These are phyloP conservation scores for Sanghuangporus baumii DNA, from an alignment of 1,284 basidiomycete genomes.

Conservation along the genomic window DNA sequence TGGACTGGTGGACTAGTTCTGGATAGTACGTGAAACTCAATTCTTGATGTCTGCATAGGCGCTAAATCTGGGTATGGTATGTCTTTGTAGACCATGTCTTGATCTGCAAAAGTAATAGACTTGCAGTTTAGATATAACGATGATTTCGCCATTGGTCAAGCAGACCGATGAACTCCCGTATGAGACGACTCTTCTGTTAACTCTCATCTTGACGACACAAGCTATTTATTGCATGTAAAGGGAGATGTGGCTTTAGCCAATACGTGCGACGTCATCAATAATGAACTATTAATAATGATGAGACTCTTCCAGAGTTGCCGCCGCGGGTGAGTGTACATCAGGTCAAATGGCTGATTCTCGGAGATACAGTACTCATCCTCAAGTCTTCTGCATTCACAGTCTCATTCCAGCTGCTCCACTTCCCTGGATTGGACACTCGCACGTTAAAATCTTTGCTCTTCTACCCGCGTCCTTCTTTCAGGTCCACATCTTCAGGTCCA, in stretches of 20 bases:
- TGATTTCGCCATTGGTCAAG: background rate
- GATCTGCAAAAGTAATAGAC: background rate
- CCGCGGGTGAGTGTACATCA: background rate
- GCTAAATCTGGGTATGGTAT: too few relatives aligned
- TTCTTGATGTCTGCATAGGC: too few relatives aligned
- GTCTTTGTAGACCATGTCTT: background rate
- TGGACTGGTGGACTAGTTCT: background rate
- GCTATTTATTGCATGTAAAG: background rate
- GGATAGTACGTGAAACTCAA: background rate
- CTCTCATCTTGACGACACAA: too few relatives aligned
- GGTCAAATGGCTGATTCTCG: background rate
- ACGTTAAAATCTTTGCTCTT: background rate
- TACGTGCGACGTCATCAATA: background rate
- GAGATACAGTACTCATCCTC: background rate
- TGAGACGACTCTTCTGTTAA: background rate
- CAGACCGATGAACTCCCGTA: background rate
- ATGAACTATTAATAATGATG: background rate
- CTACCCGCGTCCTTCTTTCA: background rate
- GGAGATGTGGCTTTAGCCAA: background rate
- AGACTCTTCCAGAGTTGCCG: background rate
- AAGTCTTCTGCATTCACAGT: background rate
- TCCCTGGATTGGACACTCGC: background rate
- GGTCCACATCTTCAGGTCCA: background rate
- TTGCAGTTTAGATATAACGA: background rate
- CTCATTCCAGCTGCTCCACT: background rate